These are phyloP conservation scores for Acer yangbiense DNA, from an alignment of 345 rosid genomes.

Conservation along the genomic window DNA sequence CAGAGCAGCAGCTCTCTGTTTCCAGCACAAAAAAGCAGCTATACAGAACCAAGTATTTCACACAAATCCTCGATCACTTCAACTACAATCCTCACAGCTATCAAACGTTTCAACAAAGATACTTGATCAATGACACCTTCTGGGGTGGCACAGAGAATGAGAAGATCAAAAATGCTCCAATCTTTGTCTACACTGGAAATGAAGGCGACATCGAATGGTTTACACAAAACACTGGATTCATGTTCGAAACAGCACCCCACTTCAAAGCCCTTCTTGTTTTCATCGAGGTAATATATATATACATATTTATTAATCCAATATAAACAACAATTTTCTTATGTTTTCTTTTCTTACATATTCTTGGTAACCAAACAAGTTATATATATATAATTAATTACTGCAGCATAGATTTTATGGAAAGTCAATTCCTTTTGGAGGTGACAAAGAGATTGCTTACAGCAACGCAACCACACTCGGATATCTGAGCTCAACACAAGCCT, in stretches of 20 bases:
- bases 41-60: constrained; percentile 45
- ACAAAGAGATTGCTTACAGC: constrained; percentile 43
- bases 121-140: constrained; percentile 42
- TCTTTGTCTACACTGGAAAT: constrained; percentile 62
- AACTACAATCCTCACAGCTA: constrained; percentile 52
- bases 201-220: constrained; percentile 72
- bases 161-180: constrained; percentile 39
- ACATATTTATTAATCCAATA: background rate
- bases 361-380: background rate
- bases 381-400: background rate
- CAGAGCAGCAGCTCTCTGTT: constrained; percentile 27
- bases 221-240: constrained; percentile 59
- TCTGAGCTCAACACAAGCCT: constrained; percentile 54
- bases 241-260: constrained; percentile 51
- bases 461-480: constrained; percentile 54
- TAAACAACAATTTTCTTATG: background rate
- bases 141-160: constrained; percentile 38
- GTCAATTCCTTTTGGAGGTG: constrained; percentile 59
- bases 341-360: background rate
- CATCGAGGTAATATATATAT: constrained; percentile 44
- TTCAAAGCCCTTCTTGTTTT: constrained; percentile 64
- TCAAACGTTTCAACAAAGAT: constrained; percentile 52
- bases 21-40: constrained; percentile 2
- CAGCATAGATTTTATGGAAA: constrained; percentile 71
- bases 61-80: constrained; percentile 69